Conservation (phyloP, 2,329 filamentous ascomycete species). For the Paecilomyces fulvus region DNA sequence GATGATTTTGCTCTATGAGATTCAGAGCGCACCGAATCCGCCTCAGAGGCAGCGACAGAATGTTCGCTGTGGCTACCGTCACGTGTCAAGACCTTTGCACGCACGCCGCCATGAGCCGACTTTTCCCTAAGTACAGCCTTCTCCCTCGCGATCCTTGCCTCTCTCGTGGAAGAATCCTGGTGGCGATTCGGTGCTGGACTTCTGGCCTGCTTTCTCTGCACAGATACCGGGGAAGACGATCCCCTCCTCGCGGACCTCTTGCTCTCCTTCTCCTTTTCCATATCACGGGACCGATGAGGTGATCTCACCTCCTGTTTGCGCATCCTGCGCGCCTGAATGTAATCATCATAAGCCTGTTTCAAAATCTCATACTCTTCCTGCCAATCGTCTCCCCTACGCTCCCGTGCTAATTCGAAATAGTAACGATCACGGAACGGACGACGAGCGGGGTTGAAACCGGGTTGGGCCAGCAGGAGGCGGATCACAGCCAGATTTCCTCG, state of each 20-base stretch:
- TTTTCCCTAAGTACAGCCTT: slow-evolving; percentile 20
- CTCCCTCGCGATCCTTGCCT: slow-evolving; percentile 14
- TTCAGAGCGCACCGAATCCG: slow-evolving; percentile 20
- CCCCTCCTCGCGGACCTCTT: slow-evolving; percentile 23
- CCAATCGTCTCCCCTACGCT: slow-evolving; percentile 79
- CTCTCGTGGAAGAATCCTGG: slow-evolving; percentile 16
- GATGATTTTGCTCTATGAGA: slow-evolving; percentile 20
- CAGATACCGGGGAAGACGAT: slow-evolving; percentile 32
- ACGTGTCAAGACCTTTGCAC: slow-evolving; percentile 16
- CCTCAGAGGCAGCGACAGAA: slow-evolving; percentile 21
- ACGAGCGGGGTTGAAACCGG: slow-evolving; percentile 73
- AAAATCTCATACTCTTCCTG: slow-evolving; percentile 77
- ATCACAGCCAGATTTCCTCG: slow-evolving; percentile 80
- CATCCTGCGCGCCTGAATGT: slow-evolving; percentile 21
- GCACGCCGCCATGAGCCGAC: slow-evolving; percentile 7
- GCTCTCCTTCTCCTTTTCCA: slow-evolving; percentile 32
- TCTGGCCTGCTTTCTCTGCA: slow-evolving; percentile 21
- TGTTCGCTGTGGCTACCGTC: slow-evolving; percentile 17
- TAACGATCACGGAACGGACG: slow-evolving; percentile 63
- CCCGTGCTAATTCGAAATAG: slow-evolving; percentile 79
- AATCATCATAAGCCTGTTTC: slow-evolving; percentile 51
- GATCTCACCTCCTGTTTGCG: slow-evolving; percentile 28
- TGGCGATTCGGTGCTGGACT: slow-evolving; percentile 22
- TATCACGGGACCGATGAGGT: slow-evolving; percentile 31
- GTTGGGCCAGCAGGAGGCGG: slow-evolving; percentile 66